Evolutionary conservation across 2,329 filamentous ascomycete genomes (phyloP), one percentile per base, ranked within the genome.

Genomic region (Scleromitrula shiraiana): DNA sequence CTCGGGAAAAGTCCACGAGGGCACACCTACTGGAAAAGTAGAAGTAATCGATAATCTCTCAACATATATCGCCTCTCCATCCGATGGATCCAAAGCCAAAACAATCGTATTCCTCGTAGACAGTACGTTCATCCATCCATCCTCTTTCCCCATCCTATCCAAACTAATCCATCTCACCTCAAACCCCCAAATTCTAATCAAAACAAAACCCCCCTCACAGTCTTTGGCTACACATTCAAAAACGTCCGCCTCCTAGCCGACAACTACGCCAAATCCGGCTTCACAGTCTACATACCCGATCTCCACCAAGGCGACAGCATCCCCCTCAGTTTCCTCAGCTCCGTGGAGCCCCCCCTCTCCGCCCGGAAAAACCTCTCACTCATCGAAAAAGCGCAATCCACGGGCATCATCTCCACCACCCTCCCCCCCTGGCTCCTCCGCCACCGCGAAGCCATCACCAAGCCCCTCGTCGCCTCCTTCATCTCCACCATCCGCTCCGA

Each of bases 181-280:
- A 41, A 9, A 9, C 24, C 15, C n/a, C 4, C 38, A n/a, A n/a
- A n/a, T n/a, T n/a, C n/a, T n/a, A n/a, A n/a, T n/a, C n/a, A n/a
- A n/a, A n/a, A n/a, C n/a, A n/a, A n/a, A n/a, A n/a, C n/a, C n/a
- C n/a, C n/a, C n/a, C n/a, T n/a, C n/a, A 22, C 9, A 41, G 38
- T 41, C 24, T 41, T 76, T 52, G 74, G 74, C 4, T 75, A 71
- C 67, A 59, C 66, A 9, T 67, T 76, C 29, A 58, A 64, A 29
- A 77, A 77, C 56, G 70, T 68, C 37, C 63, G 72, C 14, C 59
- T 74, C 4, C 58, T 77, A 5, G 70, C 71, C 2, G 73, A 77
- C 53, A 57, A 62, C 22, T 76, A 75, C 58, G 73, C 74, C 12
- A 62, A 67, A 46, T 66, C 38, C 9, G 62, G 62, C 3, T 71